phyloP scores from a whole-genome alignment of 345 rosid genomes.

The Iberis pinnata region DNA sequence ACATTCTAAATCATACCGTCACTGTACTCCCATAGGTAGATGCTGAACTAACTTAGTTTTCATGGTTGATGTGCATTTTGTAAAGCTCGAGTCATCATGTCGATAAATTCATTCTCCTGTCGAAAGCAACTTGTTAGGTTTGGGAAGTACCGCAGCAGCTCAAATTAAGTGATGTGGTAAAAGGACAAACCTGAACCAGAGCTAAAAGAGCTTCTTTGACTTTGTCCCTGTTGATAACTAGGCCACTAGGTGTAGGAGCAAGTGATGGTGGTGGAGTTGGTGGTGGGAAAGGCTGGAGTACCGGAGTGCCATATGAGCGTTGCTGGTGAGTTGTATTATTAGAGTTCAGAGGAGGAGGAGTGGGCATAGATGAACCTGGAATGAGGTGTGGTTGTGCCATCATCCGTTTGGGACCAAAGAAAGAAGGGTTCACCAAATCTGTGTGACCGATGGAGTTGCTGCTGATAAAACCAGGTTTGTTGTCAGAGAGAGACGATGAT shows the following conservation, averaged over 20 bases:
- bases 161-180: constrained; percentile 5
- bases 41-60: constrained; percentile 9
- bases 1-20: constrained; percentile 16
- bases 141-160: neutral
- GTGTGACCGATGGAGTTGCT: constrained; percentile 36
- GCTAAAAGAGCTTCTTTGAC: constrained; percentile 64
- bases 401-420: constrained; percentile 47
- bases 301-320: constrained; percentile 67
- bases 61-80: constrained; percentile 59
- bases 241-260: constrained; percentile 48
- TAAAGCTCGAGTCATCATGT: constrained; percentile 63
- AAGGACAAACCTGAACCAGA: constrained; percentile 67
- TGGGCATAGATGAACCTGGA: constrained; percentile 42
- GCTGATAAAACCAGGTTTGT: constrained; percentile 28
- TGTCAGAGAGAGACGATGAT: constrained; percentile 44
- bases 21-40: constrained; percentile 6
- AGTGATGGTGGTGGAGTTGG: constrained; percentile 86
- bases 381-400: constrained; percentile 36
- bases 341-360: constrained; percentile 55
- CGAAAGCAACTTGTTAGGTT: constrained; percentile 10
- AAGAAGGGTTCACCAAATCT: constrained; percentile 67
- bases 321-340: constrained; percentile 39
- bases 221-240: constrained; percentile 58
- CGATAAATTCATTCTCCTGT: constrained; percentile 75
- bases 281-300: constrained; percentile 95